phyloP scores from a whole-genome alignment of 2,329 filamentous ascomycete genomes.

The Fusarium succisae region DNA sequence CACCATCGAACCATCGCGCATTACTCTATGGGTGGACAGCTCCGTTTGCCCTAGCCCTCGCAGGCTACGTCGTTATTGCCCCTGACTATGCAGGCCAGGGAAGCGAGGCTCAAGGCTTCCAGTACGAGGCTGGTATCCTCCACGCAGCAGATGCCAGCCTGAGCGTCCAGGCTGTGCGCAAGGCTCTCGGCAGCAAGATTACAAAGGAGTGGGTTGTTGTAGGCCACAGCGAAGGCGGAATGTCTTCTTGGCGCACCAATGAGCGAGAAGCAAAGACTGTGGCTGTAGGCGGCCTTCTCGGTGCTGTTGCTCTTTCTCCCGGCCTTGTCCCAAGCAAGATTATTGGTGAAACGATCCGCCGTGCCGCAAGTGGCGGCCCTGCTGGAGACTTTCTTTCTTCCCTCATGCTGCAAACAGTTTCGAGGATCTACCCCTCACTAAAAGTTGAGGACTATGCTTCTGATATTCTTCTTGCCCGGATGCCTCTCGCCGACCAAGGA shows the following conservation, averaged over 20 bases:
- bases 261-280: slow-evolving; percentile 30
- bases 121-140: slow-evolving; percentile 28
- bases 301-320: not conserved
- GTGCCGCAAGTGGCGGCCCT: not conserved
- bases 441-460: slow-evolving; percentile 3
- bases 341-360: not conserved
- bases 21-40: slow-evolving; percentile 38
- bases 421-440: not conserved
- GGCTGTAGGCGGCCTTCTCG: not conserved
- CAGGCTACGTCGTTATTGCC: slow-evolving; percentile 14
- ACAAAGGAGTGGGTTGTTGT: slow-evolving; percentile 35
- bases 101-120: slow-evolving; percentile 28
- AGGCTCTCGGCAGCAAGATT: slow-evolving; percentile 4
- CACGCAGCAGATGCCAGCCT: slow-evolving; percentile 33
- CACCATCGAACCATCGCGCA: slow-evolving; percentile 35
- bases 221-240: slow-evolving; percentile 40
- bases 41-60: slow-evolving; percentile 24
- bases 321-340: not conserved
- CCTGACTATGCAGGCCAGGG: slow-evolving; percentile 17
- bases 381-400: slow-evolving; percentile 1
- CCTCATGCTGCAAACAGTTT: not conserved
- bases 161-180: slow-evolving; percentile 25
- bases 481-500: not conserved
- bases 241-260: slow-evolving; percentile 39
- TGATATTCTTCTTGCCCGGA: not conserved